Conservation (phyloP, 139 green algal species). For the Astrephomene gubernaculifera region DNA sequence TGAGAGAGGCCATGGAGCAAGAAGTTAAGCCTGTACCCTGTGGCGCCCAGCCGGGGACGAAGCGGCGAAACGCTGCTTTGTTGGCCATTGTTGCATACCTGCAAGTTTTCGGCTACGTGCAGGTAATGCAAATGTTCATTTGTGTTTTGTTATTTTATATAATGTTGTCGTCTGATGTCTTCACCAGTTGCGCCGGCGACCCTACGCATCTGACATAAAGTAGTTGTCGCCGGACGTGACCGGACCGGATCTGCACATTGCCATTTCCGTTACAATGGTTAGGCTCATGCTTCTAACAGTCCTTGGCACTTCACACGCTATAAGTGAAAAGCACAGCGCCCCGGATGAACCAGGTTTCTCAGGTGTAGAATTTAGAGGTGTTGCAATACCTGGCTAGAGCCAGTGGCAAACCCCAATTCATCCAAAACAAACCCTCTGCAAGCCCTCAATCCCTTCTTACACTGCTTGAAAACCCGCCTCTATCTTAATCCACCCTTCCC, state of each 20-base stretch:
- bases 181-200: too few relatives aligned
- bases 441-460: background rate
- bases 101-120: slow-evolving; percentile 14
- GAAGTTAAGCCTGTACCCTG: too few relatives aligned
- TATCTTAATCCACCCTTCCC: background rate
- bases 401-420: background rate
- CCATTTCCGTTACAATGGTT: background rate
- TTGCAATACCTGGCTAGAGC: too few relatives aligned
- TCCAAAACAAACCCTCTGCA: background rate
- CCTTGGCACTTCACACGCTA: background rate
- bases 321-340: background rate
- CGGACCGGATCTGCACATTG: background rate
- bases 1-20: too few relatives aligned
- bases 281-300: background rate
- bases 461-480: background rate
- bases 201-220: background rate
- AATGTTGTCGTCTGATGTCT: background rate
- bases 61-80: background rate
- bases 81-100: background rate
- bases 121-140: background rate
- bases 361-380: too few relatives aligned
- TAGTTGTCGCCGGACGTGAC: background rate
- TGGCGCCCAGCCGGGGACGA: too few relatives aligned
- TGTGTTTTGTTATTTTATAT: background rate
- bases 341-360: too few relatives aligned